Evolutionary conservation across 768 basidiomycete species (phyloP), one percentile per base, ranked within the genome.

Genomic region (Polyporus arcularius): DNA sequence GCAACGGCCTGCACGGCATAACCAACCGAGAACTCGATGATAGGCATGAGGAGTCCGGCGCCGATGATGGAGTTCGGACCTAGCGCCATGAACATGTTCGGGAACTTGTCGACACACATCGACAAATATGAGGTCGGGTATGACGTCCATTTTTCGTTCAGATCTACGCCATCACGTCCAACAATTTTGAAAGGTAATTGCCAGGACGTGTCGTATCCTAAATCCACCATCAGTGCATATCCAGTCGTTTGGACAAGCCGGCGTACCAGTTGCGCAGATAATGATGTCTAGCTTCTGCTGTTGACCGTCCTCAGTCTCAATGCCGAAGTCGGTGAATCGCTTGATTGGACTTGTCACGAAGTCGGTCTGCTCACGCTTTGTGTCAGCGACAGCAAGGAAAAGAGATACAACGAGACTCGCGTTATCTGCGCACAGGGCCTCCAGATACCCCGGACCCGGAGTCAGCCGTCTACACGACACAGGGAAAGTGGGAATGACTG

Each of bases 391-490:
- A 55, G 42, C 30, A 6, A 58, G 35, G 60, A 38, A 18, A 53
- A 10, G 18, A n/a, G 39, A 43, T 7, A 18, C 11, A 40, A 16
- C 8, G n/a, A 10, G 9, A 57, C 73, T 38, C 59, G 85, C 87
- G 67, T 88, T 88, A 63, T 84, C 82, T 72, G 82, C 79, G 60
- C 81, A 83, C 1, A 89, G 72, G 0, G 87, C 84, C 65, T 88
- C 85, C 35, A 89, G 77, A 68, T 86, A 89, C 6, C 87, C 86
- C 11, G 85, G 85, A 0, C 86, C 87, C 2, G 87, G 85, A 0
- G 87, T 89, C 50, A 88, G 71, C 18, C 87, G 78, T 35, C 85
- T 78, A 71, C 86, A 89, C 6, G 75, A 79, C 18, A 86, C 80
- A 3, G 80, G 74, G 65, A 87, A 88, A 49, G 81, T 74, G 15